These are phyloP conservation scores for Lentinula sp. DNA, from an alignment of 768 basidiomycete genomes.

Conservation along the genomic window DNA sequence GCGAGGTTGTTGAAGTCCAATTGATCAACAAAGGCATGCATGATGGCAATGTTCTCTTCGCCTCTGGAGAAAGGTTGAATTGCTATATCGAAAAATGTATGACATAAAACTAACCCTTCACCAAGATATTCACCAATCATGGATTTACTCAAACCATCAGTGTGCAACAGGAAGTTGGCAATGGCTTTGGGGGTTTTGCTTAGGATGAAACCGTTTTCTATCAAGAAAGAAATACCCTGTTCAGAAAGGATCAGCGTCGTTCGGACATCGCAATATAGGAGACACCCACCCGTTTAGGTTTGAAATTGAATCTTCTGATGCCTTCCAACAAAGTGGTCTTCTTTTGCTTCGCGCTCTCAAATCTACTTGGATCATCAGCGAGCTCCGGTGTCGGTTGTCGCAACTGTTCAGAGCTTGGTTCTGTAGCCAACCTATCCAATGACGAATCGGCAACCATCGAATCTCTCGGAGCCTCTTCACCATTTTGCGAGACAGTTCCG, in stretches of 20 bases:
- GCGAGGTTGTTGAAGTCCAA: constrained; percentile 77
- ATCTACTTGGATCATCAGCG: constrained; percentile 84
- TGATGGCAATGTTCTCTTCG: constrained; percentile 81
- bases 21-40: constrained; percentile 96
- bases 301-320: constrained; percentile 96
- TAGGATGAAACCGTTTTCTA: constrained; percentile 83
- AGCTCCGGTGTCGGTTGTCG: constrained; percentile 74
- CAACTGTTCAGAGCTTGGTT: constrained; percentile 46
- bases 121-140: constrained; percentile 99
- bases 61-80: constrained; percentile 45
- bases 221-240: constrained; percentile 84
- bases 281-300: constrained; percentile 82
- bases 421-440: constrained; percentile 45
- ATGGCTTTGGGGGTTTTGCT: constrained; percentile 69
- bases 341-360: constrained; percentile 94
- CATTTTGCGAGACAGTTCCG: constrained; percentile 31
- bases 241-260: not conserved
- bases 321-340: constrained; percentile 94
- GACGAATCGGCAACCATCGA: constrained; percentile 51
- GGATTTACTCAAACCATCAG: constrained; percentile 90
- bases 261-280: not conserved
- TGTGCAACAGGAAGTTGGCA: constrained; percentile 77
- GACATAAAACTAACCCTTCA: constrained; percentile 66
- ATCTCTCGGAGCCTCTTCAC: constrained; percentile 51
- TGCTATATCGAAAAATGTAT: not conserved